phyloP scores from a whole-genome alignment of 371 early-diverging fungal species.

The Basidiobolus meristosporus region DNA sequence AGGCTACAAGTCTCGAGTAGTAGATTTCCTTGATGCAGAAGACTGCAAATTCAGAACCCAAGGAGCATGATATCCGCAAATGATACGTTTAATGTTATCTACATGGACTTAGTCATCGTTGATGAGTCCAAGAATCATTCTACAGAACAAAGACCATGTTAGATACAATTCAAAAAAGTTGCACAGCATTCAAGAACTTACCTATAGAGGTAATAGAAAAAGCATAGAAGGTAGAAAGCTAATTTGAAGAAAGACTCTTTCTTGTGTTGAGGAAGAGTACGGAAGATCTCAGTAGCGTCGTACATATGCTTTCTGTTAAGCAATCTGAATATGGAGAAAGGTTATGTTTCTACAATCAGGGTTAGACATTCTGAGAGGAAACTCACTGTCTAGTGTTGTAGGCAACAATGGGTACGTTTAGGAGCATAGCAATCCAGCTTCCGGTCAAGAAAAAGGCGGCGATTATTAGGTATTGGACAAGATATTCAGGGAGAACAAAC shows the following conservation, averaged over 20 bases:
- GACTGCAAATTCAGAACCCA: too few species aligned
- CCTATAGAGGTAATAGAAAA: slow-evolving; percentile 81
- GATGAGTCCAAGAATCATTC: too few species aligned
- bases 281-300: slow-evolving; percentile 94
- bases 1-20: too few species aligned
- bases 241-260: slow-evolving; percentile 88
- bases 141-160: too few species aligned
- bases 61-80: too few species aligned
- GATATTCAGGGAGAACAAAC: slow-evolving; percentile 88
- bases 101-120: too few species aligned
- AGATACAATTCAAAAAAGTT: too few species aligned
- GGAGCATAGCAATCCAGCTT: slow-evolving; percentile 60
- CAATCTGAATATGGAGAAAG: slow-evolving; percentile 30
- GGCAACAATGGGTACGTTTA: slow-evolving; percentile 71
- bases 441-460: slow-evolving; percentile 66
- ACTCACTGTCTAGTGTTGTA: slow-evolving; percentile 29
- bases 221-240: slow-evolving; percentile 79
- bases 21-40: too few species aligned
- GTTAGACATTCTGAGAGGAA: not conserved
- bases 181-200: slow-evolving; percentile 1
- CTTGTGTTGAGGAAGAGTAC: slow-evolving; percentile 73
- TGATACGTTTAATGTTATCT: too few species aligned
- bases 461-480: slow-evolving; percentile 61
- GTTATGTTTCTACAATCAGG: not conserved
- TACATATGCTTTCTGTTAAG: slow-evolving; percentile 67